Percentiles rank a stretch among this genome's conserved stretches.
Conservation (phyloP, 140 eudicot genomes). For the Ambrosia hybrid region DNA sequence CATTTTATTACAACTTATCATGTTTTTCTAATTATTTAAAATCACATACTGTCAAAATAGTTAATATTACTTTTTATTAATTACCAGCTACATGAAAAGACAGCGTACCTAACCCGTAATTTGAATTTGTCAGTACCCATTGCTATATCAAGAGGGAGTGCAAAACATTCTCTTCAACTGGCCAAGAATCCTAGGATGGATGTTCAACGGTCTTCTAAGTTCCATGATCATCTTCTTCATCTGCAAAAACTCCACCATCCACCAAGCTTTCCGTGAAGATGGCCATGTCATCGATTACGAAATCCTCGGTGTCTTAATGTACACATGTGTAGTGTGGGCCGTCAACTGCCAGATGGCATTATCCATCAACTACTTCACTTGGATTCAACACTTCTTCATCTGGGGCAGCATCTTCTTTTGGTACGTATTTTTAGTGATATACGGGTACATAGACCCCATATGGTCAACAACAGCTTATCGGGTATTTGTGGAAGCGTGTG, state of each 20-base stretch:
- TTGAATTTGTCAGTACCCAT: constrained; percentile 51
- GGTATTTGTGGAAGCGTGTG: constrained; percentile 85
- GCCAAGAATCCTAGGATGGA: constrained; percentile 95
- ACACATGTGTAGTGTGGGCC: constrained; percentile 83
- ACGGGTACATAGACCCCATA: constrained; percentile 59
- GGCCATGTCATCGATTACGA: constrained; percentile 73
- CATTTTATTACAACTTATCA: not conserved
- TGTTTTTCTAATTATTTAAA: not conserved
- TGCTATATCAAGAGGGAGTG: constrained; percentile 78
- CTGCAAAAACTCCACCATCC: constrained; percentile 47
- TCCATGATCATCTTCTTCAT: constrained; percentile 87
- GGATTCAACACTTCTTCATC: constrained; percentile 95
- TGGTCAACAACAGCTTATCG: constrained; percentile 74
- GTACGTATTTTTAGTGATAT: constrained; percentile 62
- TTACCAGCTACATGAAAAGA: not conserved
- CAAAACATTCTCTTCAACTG: constrained; percentile 86
- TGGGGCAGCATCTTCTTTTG: constrained; percentile 92
- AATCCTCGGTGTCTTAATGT: constrained; percentile 76
- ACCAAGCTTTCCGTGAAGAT: constrained; percentile 75
- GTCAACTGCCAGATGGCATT: constrained; percentile 97
- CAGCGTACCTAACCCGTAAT: constrained; percentile 12
- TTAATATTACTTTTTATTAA: not conserved
- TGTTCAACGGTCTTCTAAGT: constrained; percentile 70
- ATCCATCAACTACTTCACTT: constrained; percentile 94
- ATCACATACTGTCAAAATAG: not conserved